Percentiles rank a stretch among this genome's conserved stretches.
Evolutionary conservation across 768 basidiomycete genomes (phyloP).

Genomic region (Psilocybe subaeruginosa): DNA sequence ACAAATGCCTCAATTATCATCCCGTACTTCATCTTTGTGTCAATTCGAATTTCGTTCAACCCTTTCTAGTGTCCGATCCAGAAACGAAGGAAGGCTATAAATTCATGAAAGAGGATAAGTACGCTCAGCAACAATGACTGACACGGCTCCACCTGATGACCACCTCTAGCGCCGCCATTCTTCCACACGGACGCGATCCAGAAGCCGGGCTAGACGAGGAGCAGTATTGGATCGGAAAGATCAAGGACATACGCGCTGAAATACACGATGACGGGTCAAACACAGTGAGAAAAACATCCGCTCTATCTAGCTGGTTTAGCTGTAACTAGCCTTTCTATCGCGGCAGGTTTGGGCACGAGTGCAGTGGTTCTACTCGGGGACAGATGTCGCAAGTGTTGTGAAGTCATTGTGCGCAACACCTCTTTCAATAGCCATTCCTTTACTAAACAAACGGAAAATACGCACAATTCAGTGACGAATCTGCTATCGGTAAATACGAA

Average conservation of each 20-base stretch:
- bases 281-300: conserved; percentile 25
- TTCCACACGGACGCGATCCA: conserved; percentile 35
- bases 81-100: neutral
- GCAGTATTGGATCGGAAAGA: conserved; percentile 56
- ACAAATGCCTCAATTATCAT: too few species aligned
- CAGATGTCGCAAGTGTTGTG: conserved; percentile 45
- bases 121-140: neutral
- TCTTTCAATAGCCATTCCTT: neutral
- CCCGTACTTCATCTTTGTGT: neutral
- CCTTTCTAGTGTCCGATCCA: conserved; percentile 4
- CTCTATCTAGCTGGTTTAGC: neutral
- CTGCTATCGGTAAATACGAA: conserved; percentile 49
- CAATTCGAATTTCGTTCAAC: neutral
- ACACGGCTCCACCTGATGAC: neutral
- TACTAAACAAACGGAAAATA: neutral
- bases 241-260: conserved; percentile 46
- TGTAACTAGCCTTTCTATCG: neutral
- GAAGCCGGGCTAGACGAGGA: conserved; percentile 28
- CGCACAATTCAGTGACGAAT: conserved; percentile 3
- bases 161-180: conserved; percentile 40
- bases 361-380: conserved; percentile 57
- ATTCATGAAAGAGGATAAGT: conserved; percentile 8
- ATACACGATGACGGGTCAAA: conserved; percentile 27
- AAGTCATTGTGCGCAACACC: conserved; percentile 49
- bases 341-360: conserved; percentile 55